A percentile compares a stretch with the other conserved stretches of the same genome.
These are phyloP conservation scores for Phragmites australis DNA, from an alignment of 176 grass and related monocot species.

Conservation along the genomic window DNA sequence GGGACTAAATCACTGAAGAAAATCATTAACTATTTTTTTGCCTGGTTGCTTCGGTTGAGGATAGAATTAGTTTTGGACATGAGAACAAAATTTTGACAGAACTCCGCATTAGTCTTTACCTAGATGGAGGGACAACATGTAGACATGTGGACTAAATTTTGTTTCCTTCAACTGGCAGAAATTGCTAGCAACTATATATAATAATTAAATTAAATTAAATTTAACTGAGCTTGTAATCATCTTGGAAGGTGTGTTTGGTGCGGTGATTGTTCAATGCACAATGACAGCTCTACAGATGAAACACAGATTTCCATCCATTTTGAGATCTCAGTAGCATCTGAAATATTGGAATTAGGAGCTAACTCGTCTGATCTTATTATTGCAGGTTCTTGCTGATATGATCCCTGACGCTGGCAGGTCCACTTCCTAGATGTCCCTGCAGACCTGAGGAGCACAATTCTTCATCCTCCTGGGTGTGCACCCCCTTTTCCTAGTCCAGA, in stretches of 20 bases:
- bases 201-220: background rate
- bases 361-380: slow-evolving; percentile 23
- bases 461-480: background rate
- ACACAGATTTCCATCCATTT: background rate
- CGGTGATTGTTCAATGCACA: background rate
- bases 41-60: background rate
- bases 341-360: background rate
- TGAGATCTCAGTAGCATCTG: background rate
- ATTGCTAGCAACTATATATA: background rate
- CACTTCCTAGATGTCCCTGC: background rate
- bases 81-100: background rate
- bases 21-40: background rate
- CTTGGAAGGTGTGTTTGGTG: background rate
- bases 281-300: background rate
- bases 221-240: background rate
- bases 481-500: background rate
- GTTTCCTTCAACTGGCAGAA: background rate
- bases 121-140: background rate
- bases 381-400: slow-evolving; percentile 14
- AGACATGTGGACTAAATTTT: slow-evolving; percentile 10
- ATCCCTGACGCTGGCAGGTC: background rate
- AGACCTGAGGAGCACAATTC: background rate
- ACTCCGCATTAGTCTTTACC: background rate
- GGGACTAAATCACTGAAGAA: background rate
- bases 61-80: background rate